A percentile compares a stretch with the other conserved stretches of the same genome.
Evolutionary conservation across 2,329 filamentous ascomycete species (phyloP).

Genomic region (Microsporum audouinii): DNA sequence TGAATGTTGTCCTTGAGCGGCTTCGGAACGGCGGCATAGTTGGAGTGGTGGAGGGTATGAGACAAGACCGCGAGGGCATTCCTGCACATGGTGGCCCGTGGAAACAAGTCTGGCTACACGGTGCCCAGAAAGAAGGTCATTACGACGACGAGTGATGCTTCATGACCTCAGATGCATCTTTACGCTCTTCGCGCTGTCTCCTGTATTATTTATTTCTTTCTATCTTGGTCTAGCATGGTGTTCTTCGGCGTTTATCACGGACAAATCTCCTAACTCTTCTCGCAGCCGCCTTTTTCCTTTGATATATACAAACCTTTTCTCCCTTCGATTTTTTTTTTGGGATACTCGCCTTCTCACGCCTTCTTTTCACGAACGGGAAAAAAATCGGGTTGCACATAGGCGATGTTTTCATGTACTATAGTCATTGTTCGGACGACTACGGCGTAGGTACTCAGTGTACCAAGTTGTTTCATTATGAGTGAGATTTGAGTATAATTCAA

Average conservation of each 20-base stretch:
- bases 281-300: neutral
- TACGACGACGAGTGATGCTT: conserved; percentile 8
- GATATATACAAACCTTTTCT: neutral
- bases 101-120: conserved; percentile 33
- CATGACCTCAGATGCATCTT: neutral
- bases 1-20: conserved; percentile 54
- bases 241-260: conserved; percentile 9
- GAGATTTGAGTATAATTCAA: neutral
- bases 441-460: neutral
- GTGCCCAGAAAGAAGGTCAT: conserved; percentile 10
- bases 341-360: neutral
- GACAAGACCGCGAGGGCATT: conserved; percentile 44
- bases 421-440: neutral
- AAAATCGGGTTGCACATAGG: neutral
- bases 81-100: conserved; percentile 30
- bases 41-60: conserved; percentile 60
- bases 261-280: conserved; percentile 13
- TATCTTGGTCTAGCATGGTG: conserved; percentile 10
- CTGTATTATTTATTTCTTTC: conserved; percentile 1
- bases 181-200: neutral
- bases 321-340: neutral
- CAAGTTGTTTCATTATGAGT: neutral
- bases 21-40: conserved; percentile 55
- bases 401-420: neutral
- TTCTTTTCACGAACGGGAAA: neutral